phyloP scores from a whole-genome alignment of 73 alveolate genomes.

The Loxodes magnus region DNA sequence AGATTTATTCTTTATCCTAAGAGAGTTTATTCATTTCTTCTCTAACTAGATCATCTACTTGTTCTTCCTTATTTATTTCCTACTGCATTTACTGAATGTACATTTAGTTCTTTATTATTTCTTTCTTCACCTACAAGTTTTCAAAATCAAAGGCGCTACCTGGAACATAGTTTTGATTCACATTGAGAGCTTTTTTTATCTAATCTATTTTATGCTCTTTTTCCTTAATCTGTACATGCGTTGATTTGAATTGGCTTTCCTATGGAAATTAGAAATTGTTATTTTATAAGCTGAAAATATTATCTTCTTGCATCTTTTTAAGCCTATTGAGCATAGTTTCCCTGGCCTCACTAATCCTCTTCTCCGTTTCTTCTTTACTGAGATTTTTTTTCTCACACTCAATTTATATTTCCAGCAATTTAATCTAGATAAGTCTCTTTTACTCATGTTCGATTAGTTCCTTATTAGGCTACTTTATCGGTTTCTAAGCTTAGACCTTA shows the following conservation, averaged over 20 bases:
- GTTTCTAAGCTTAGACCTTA: conserved; percentile 77
- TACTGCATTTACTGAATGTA: too few relatives aligned
- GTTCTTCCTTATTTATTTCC: too few relatives aligned
- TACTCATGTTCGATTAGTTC: conserved; percentile 81
- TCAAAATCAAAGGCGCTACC: conserved; percentile 92
- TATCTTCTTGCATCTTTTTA: conserved; percentile 11
- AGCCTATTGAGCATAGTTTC: conserved; percentile 36
- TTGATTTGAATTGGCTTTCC: conserved; percentile 37
- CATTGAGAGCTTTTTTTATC: conserved; percentile 64
- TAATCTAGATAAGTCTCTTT: conserved; percentile 72
- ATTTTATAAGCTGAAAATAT: not conserved
- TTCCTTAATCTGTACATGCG: conserved; percentile 63
- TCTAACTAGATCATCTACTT: too few relatives aligned
- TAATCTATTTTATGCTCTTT: conserved; percentile 68
- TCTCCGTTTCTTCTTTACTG: conserved; percentile 48
- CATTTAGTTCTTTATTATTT: conserved; percentile 59
- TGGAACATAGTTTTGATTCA: conserved; percentile 63
- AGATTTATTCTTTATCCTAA: too few relatives aligned
- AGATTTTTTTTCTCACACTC: conserved; percentile 43
- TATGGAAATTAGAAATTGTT: not conserved
- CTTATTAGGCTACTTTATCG: conserved; percentile 73
- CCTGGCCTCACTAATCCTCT: conserved; percentile 42
- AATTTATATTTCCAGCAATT: conserved; percentile 37
- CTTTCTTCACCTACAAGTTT: conserved; percentile 53
- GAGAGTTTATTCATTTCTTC: too few relatives aligned